Evolutionary conservation across 495 filamentous ascomycete genomes (phyloP), one percentile per base, ranked within the genome.

Genomic region (Neurospora sp.): DNA sequence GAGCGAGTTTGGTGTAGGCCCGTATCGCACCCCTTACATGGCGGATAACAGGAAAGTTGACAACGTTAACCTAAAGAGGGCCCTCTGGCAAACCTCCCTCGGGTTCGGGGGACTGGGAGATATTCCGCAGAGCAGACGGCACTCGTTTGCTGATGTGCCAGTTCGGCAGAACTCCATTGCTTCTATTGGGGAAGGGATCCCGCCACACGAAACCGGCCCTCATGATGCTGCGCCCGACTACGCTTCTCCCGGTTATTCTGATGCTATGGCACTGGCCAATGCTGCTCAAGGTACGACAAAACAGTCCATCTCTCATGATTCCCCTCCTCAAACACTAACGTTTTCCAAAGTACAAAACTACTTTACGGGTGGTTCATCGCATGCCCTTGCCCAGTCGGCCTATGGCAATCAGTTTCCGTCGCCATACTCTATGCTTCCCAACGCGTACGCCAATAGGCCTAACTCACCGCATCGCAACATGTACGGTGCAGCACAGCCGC

Each of bases 111-210:
- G 90, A 23, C 75, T 92, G 46, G 82, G 83, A 23, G 92, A 95
- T 71, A 84, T 90, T 20, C 89, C 92, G 39, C 94, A 98, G 75
- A 97, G 95, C 78, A 89, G 96, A 70, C 91, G 96, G 4, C 96
- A 99, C 82, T 98, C 96, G n/a, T 97, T 99, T 80, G 95, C 94
- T n/a, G 93, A 95, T 78, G 83, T 87, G 38, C 82, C 82, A 46
- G 87, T 92, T 20, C 90, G 92, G 39, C 90, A 93, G 75, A 84
- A 83, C 12, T 94, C 92, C 4, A 86, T 93, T 71, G 86, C 90
- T 72, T 91, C 91, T 27, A 81, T 87, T 70, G 85, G 85, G 54
- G 91, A 93, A 42, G 80, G 85, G 6, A 81, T 83, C 11, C 81
- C 79, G 14, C 76, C 83, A 16, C 84, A 85, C 31, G 84, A 87